Conservation (phyloP, 192 early-diverging fungal genomes). For the Diversispora eburnea region DNA sequence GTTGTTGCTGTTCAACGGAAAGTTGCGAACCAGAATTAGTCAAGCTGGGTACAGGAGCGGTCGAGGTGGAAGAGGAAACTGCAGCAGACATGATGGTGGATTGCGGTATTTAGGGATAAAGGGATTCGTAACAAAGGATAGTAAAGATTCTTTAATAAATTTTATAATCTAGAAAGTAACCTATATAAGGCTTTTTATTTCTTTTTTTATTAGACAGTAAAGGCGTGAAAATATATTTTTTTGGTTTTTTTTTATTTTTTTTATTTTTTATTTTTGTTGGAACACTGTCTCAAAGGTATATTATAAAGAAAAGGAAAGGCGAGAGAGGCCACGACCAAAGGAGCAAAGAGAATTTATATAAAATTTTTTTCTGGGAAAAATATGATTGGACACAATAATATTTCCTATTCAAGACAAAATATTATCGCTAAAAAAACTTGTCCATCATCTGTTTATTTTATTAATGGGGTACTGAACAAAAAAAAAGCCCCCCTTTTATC, state of each 20-base stretch:
- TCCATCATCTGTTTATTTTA: too few relatives aligned
- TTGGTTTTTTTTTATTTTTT: background rate
- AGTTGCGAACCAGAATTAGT: constrained; percentile 42
- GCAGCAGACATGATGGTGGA: constrained; percentile 32
- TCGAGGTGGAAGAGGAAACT: constrained; percentile 39
- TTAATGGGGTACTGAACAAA: too few relatives aligned
- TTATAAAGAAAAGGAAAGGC: background rate
- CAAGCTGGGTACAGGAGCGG: constrained; percentile 35
- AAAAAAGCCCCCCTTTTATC: too few relatives aligned
- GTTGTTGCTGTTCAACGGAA: constrained; percentile 48
- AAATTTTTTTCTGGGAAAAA: background rate
- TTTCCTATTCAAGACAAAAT: background rate
- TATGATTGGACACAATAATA: background rate
- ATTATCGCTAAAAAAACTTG: background rate
- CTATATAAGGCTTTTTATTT: background rate
- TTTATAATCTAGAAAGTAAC: background rate
- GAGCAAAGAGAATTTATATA: background rate
- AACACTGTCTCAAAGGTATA: background rate
- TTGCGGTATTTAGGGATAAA: background rate
- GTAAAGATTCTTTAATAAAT: background rate
- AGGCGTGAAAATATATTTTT: background rate
- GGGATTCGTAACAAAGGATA: background rate
- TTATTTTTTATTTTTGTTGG: background rate
- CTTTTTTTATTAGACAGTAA: background rate
- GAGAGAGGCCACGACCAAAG: background rate